Evolutionary conservation across 352 stramenopile species (phyloP).

Genomic region (Pythium brachiatum): DNA sequence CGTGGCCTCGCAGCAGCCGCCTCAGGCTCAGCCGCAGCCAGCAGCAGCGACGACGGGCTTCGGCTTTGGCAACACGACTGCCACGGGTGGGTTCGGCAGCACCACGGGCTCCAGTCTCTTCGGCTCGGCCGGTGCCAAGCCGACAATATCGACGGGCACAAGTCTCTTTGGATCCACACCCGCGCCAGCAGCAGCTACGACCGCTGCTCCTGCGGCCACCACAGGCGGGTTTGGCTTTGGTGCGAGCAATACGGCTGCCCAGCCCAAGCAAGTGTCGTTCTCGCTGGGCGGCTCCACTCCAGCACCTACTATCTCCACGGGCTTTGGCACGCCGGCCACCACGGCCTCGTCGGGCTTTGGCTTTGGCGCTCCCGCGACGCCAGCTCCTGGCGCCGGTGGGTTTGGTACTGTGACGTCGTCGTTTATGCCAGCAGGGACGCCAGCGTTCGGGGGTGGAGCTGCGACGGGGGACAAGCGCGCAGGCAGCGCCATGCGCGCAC

Average conservation of each 20-base stretch:
- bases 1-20: constrained; percentile 29
- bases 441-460: constrained; percentile 9
- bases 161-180: constrained; percentile 19
- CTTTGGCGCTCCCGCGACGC: constrained; percentile 29
- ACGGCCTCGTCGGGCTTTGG: constrained; percentile 20
- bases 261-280: constrained; percentile 66
- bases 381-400: constrained; percentile 28
- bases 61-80: constrained; percentile 37
- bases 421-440: constrained; percentile 37
- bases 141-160: constrained; percentile 20
- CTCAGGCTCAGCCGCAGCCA: constrained; percentile 20
- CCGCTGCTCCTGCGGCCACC: constrained; percentile 10
- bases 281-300: constrained; percentile 26
- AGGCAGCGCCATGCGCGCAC: constrained; percentile 26
- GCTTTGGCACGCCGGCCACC: background rate
- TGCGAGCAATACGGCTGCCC: constrained; percentile 9
- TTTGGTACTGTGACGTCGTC: constrained; percentile 49
- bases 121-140: constrained; percentile 6
- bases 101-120: constrained; percentile 20
- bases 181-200: constrained; percentile 7
- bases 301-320: constrained; percentile 18
- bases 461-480: constrained; percentile 32
- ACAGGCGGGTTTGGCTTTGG: constrained; percentile 51
- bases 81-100: constrained; percentile 17
- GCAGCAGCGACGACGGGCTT: constrained; percentile 29